Evolutionary conservation across 1,284 basidiomycete species (phyloP), one percentile per base, ranked within the genome.

Genomic region (Rhodotorula glutinis): DNA sequence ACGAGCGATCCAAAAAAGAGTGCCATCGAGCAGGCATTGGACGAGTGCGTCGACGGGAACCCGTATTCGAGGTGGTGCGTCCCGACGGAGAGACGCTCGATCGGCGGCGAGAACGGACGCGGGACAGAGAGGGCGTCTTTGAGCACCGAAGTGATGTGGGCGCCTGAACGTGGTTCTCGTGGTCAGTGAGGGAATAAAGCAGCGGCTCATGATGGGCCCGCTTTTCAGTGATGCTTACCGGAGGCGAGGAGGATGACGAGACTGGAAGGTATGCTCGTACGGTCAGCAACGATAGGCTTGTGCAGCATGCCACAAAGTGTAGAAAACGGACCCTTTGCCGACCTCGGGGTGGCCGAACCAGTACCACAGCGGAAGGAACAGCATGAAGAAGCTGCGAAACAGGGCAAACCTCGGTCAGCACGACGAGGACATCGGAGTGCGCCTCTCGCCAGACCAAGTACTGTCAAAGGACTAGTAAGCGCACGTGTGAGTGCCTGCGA

Each of bases 11-110:
- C 67, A 19, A 63, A 64, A 56, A 59, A 73, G 21, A 73, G 47
- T 1, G 72, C 67, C 70, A 73, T 69, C 49, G 70, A 71, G 30
- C 69, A 58, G 5, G 72, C 60, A 40, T 66, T 73, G 46, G 94
- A 92, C 2, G 92, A 91, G 77, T 98, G 95, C 0, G 94, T 97
- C 0, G 93, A 97, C 0, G 93, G 94, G 77, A 98, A 97, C 23
- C 95, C 94, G 76, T 92, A 93, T 79, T 92, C 90, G 4, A 79
- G 70, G 3, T 72, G 75, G 62, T 81, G 80, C 4, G 77, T 79
- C 25, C 80, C 79, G 33, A 82, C 77, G 5, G 78, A 76, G 4
- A 98, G 82, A 47, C 95, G 85, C 11, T 87, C 88, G 10, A 97
- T 89, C 0, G 94, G 94, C 2, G 95, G 95, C 10, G 89, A 85